Evolutionary conservation across 179 eudicot genomes (phyloP).

Genomic region (Camellia oleifera): DNA sequence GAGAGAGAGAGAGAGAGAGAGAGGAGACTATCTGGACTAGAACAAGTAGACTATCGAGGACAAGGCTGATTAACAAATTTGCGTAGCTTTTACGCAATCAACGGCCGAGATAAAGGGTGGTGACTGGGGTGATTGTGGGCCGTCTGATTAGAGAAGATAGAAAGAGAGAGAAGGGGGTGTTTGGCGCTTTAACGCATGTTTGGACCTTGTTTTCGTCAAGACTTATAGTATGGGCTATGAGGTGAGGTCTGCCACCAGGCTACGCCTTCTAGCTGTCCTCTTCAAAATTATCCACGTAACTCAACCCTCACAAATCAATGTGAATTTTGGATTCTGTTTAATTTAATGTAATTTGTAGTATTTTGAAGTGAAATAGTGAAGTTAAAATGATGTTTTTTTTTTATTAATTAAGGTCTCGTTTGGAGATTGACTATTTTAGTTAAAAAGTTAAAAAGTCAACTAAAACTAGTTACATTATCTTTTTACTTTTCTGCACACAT

Average conservation of each 20-base stretch:
- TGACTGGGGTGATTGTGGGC: slow-evolving; percentile 4
- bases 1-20: neutral
- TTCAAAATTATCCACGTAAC: neutral
- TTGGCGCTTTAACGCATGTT: slow-evolving; percentile 30
- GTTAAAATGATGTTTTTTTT: no score
- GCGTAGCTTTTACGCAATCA: neutral
- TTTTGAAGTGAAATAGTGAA: no score
- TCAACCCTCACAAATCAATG: neutral
- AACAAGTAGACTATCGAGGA: slow-evolving; percentile 7
- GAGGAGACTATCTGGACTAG: neutral
- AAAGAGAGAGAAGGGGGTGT: neutral
- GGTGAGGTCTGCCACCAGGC: slow-evolving; percentile 20
- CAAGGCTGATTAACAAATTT: slow-evolving; percentile 13
- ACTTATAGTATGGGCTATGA: neutral
- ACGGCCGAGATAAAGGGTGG: slow-evolving; percentile 16
- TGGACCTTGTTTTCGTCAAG: slow-evolving; percentile 25
- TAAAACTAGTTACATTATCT: no score
- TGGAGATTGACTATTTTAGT: no score
- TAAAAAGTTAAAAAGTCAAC: no score
- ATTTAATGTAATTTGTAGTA: no score
- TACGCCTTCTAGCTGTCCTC: neutral
- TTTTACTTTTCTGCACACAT: no score
- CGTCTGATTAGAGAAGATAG: slow-evolving; percentile 11
- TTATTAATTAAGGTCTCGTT: no score
- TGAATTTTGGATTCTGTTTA: no score